These are phyloP conservation scores for Wickerhamomyces silvicola DNA, from an alignment of 805 yeast genomes.

Conservation along the genomic window DNA sequence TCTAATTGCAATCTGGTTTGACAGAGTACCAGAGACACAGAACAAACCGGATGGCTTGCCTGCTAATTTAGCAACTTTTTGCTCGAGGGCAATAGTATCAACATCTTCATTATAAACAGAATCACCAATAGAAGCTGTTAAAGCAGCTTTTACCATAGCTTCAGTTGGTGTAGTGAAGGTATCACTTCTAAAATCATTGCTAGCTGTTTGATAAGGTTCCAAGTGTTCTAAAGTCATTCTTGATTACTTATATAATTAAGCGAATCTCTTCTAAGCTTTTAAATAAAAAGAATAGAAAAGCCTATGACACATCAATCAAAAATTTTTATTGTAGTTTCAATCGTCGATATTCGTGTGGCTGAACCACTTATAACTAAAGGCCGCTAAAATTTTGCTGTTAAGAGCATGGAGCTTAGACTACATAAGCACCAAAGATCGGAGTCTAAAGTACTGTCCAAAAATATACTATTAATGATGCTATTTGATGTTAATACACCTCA, in stretches of 20 bases:
- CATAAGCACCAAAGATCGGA: too few species aligned
- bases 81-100: constrained; percentile 60
- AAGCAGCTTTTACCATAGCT: constrained; percentile 60
- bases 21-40: constrained; percentile 85
- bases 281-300: background rate
- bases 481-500: too few species aligned
- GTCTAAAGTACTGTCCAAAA: too few species aligned
- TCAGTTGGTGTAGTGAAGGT: constrained; percentile 87
- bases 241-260: too few species aligned
- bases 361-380: too few species aligned
- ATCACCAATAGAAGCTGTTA: constrained; percentile 66
- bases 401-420: too few species aligned
- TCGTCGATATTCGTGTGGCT: too few species aligned
- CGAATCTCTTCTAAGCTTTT: too few species aligned
- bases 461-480: too few species aligned
- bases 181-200: constrained; percentile 65
- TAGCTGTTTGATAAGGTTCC: constrained; percentile 51
- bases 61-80: constrained; percentile 56
- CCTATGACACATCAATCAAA: constrained; percentile 1
- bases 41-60: constrained; percentile 79
- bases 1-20: constrained; percentile 85
- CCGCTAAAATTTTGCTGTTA: too few species aligned
- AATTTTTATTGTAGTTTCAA: too few species aligned
- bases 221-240: constrained; percentile 21
- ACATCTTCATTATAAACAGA: constrained; percentile 81